These are phyloP conservation scores for Arbutus unedo DNA, from an alignment of 148 eudicot species.

Conservation along the genomic window DNA sequence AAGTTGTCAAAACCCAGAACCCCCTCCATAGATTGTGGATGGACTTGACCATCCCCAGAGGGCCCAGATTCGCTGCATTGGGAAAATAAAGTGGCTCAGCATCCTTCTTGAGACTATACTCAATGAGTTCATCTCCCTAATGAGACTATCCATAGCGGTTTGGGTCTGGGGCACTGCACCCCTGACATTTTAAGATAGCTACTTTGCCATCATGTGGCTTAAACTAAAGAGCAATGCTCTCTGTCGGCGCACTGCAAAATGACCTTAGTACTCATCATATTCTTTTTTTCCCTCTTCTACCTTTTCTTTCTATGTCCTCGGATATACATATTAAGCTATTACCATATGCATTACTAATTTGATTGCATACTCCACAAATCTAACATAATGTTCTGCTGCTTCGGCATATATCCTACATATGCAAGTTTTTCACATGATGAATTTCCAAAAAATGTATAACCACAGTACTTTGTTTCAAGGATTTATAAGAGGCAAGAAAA, in stretches of 20 bases:
- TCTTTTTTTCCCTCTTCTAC: neutral
- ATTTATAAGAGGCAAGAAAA: no score
- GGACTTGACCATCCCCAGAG: neutral
- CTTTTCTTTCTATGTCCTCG: neutral
- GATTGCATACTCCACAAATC: no score
- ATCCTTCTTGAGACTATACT: neutral
- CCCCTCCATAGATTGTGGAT: neutral
- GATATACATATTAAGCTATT: neutral
- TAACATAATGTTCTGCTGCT: no score
- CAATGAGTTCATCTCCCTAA: neutral
- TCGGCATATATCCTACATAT: no score
- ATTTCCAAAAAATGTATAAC: neutral
- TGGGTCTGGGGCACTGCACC: neutral
- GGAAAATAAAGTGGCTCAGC: neutral
- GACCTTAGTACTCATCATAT: neutral
- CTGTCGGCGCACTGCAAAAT: neutral
- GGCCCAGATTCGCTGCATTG: neutral
- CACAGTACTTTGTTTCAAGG: neutral
- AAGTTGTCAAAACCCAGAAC: neutral
- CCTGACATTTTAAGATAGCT: neutral
- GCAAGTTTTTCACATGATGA: neutral
- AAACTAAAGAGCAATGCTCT: neutral
- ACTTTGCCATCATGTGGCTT: neutral
- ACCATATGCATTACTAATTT: neutral
- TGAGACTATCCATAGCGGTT: neutral